Percentiles rank a stretch among this genome's conserved stretches.
Evolutionary conservation across 2,329 filamentous ascomycete species (phyloP).

Genomic region (Pseudonectria foliicola): DNA sequence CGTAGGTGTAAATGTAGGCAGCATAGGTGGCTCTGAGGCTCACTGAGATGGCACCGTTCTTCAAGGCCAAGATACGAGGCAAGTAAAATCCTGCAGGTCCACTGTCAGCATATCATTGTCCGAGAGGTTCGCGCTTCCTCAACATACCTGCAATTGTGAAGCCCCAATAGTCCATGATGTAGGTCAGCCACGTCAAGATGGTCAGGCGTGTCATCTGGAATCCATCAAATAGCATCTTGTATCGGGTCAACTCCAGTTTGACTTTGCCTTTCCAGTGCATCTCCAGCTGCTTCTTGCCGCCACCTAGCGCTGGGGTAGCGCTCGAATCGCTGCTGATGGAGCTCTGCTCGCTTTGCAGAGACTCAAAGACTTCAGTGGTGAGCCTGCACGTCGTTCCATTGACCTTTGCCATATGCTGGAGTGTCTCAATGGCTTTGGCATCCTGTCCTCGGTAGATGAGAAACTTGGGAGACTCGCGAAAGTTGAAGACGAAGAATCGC

Average conservation of each 20-base stretch:
- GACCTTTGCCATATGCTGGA: conserved; percentile 38
- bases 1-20: conserved; percentile 47
- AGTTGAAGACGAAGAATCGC: conserved; percentile 39
- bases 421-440: conserved; percentile 38
- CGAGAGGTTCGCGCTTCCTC: fast-evolving
- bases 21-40: conserved; percentile 42
- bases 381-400: conserved; percentile 30
- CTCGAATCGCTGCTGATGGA: conserved; percentile 13
- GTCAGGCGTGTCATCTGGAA: conserved; percentile 29
- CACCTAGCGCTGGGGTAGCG: conserved; percentile 10
- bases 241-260: conserved; percentile 15
- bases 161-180: conserved; percentile 32
- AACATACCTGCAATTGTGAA: conserved; percentile 30
- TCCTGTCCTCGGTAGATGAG: conserved; percentile 37
- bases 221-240: conserved; percentile 27
- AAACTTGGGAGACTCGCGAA: conserved; percentile 41
- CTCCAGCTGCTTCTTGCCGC: conserved; percentile 9
- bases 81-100: conserved; percentile 32
- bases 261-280: conserved; percentile 11
- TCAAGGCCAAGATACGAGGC: conserved; percentile 43
- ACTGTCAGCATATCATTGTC: not conserved
- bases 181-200: conserved; percentile 30
- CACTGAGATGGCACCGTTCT: conserved; percentile 38
- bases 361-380: conserved; percentile 30
- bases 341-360: conserved; percentile 16